These are phyloP conservation scores for Skeletonema potamos DNA, from an alignment of 108 stramenopile species.

Conservation along the genomic window DNA sequence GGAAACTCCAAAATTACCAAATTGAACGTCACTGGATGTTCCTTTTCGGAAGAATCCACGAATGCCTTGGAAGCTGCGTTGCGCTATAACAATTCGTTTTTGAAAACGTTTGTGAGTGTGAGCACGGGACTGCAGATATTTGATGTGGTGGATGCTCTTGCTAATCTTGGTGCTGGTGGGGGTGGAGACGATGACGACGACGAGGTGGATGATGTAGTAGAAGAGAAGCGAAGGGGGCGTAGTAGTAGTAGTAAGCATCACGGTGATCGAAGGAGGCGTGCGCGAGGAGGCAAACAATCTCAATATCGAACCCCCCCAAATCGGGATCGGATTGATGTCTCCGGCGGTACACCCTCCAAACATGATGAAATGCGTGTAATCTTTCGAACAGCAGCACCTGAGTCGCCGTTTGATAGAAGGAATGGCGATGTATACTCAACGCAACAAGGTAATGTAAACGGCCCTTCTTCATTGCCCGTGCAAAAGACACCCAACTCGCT, in stretches of 20 bases:
- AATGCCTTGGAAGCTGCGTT: slow-evolving; percentile 8
- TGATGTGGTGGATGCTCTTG: background rate
- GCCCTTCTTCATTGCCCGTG: too few species aligned
- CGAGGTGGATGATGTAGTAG: background rate
- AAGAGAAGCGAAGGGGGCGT: background rate
- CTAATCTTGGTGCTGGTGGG: background rate
- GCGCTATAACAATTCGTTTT: slow-evolving; percentile 15
- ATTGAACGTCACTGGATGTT: slow-evolving; percentile 12
- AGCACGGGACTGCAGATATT: background rate
- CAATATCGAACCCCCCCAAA: background rate
- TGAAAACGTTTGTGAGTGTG: slow-evolving; percentile 13
- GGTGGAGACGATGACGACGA: background rate
- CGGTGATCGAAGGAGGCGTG: background rate
- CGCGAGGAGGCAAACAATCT: background rate
- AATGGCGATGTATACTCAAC: too few species aligned
- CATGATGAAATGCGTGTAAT: too few species aligned
- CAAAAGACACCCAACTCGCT: too few species aligned
- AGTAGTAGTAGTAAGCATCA: background rate
- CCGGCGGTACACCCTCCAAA: too few species aligned
- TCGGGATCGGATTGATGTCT: too few species aligned
- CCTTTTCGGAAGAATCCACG: background rate
- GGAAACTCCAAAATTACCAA: slow-evolving; percentile 1
- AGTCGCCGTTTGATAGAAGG: too few species aligned
- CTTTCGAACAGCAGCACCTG: too few species aligned
- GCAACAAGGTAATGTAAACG: too few species aligned